Percentiles rank a stretch among this genome's conserved stretches.
Conservation (phyloP, 176 grass and related monocot species). For the Rhynchospora pubera region DNA sequence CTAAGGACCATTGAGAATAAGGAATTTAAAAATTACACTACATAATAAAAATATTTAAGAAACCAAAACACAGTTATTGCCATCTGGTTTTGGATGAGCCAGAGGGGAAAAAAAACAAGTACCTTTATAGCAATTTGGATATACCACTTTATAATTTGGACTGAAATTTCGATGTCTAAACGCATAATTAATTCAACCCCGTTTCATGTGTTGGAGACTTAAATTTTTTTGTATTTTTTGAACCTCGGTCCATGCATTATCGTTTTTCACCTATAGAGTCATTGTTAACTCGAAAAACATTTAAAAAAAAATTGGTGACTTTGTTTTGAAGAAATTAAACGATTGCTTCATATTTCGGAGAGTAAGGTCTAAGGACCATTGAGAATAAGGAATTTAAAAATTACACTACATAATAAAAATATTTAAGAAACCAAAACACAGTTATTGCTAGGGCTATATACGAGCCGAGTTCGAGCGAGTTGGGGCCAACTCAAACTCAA, state of each 20-base stretch:
- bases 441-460: too few species aligned
- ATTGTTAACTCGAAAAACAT: too few species aligned
- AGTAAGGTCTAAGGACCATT: background rate
- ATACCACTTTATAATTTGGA: background rate
- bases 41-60: background rate
- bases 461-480: too few species aligned
- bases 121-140: background rate
- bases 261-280: too few species aligned
- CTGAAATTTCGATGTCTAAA: too few species aligned
- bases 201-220: too few species aligned
- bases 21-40: background rate
- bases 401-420: background rate
- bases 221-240: too few species aligned
- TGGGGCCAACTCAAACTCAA: too few species aligned
- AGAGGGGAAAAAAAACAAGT: background rate
- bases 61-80: background rate
- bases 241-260: too few species aligned
- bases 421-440: background rate
- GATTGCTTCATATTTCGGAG: background rate
- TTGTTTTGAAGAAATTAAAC: background rate
- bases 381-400: background rate
- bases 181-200: too few species aligned
- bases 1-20: background rate
- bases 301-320: too few species aligned
- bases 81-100: background rate